Conservation (phyloP, 345 rosid genomes). For the Leavenworthia alabamica region DNA sequence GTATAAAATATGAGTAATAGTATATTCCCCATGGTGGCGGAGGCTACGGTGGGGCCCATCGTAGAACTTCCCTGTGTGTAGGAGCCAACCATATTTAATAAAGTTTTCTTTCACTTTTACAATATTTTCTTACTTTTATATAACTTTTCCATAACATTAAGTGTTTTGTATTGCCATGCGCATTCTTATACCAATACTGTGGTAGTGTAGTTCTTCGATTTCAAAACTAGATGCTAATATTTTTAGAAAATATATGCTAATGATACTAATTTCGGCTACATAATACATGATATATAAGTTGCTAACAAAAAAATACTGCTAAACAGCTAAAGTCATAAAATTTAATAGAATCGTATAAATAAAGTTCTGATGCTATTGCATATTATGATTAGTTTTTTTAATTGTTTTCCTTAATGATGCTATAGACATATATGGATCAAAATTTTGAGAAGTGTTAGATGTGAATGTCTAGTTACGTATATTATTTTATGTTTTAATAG, state of each 20-base stretch:
- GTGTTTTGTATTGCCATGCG: neutral
- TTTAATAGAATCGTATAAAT: neutral
- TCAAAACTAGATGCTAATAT: neutral
- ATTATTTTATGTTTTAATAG: neutral
- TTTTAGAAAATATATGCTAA: neutral
- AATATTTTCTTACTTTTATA: neutral
- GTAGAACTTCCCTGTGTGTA: conserved; percentile 25
- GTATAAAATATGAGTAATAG: conserved; percentile 1
- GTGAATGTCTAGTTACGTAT: neutral
- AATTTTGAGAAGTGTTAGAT: neutral
- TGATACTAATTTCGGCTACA: neutral
- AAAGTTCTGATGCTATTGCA: neutral
- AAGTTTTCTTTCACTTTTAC: conserved; percentile 16
- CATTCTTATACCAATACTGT: neutral
- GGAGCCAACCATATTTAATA: conserved; percentile 23
- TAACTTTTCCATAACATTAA: neutral
- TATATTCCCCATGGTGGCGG: neutral
- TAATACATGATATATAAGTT: neutral
- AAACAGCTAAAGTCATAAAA: neutral
- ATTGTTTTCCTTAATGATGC: neutral
- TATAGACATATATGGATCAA: neutral
- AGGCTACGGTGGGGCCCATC: conserved; percentile 12
- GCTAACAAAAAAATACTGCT: neutral
- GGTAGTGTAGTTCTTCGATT: neutral
- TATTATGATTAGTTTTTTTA: neutral